Base-by-base conservation (phyloP, 345 rosid genomes). In the Hibiscus mutabilis region DNA sequence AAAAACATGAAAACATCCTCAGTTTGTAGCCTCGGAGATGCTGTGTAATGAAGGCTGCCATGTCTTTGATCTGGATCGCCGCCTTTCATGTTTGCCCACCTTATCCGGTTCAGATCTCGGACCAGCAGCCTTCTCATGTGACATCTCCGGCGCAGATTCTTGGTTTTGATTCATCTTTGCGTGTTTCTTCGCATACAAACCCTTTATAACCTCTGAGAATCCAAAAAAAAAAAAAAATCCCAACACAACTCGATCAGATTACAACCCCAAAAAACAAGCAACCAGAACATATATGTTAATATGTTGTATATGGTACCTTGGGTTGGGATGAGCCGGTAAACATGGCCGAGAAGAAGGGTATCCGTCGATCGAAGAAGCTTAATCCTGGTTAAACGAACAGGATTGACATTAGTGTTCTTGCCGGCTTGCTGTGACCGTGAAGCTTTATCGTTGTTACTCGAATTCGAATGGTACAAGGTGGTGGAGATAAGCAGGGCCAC, bases 21-120 rank as follows among this genome's bases (percentile, higher is more conserved):
- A 85, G 80, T 78, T 84, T 69, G 83, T 79, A 66, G 89, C 88
- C 78, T 94, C 97, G 6, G 87, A 85, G 81, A 91, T 94, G 92
- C 95, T 94, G 75, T 87, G 75, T 10, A 94, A 79, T n/a, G 96
- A 88, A 27, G 98, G 98, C 59, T 91, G 96, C 97, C 98, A 94
- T 53, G 90, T 79, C 78, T 83, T 88, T 81, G 89, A 82, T 85
- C 79, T 87, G 27, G 82, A 74, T 72, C 77, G 74, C 57, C 75
- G 88, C 76, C 83, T 86, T 71, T 88, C 98, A 71, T 81, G 79
- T 70, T 75, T 85, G 62, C 47, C 81, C 71, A 76, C 86, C 91
- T 91, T 79, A 56, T 83, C 84, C 18, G 68, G 60, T 55, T 79
- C 82, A 70, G 88, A 83, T 72, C 83, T 76, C 27, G 33, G 37